Conservation (phyloP, 768 basidiomycete species). For the Tubosaeta sp. region DNA sequence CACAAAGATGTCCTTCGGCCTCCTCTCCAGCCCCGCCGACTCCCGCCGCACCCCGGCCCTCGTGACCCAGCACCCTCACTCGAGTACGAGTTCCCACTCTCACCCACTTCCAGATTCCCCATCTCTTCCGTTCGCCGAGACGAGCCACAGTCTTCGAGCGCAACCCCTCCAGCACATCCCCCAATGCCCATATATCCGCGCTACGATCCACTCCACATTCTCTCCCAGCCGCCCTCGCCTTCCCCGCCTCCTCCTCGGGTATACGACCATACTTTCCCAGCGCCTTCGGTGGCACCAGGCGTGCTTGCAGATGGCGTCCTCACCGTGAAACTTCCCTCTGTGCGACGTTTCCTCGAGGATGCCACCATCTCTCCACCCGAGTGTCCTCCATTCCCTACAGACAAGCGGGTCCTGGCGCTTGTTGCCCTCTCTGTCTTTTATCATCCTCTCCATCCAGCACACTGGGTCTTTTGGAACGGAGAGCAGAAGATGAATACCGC, state of each 20-base stretch:
- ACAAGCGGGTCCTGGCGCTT: conserved; percentile 45
- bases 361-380: conserved; percentile 36
- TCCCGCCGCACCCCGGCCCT: conserved; percentile 8
- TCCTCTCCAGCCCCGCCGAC: conserved; percentile 16
- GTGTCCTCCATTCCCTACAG: conserved; percentile 40
- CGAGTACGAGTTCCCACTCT: conserved; percentile 23
- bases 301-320: conserved; percentile 37
- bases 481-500: conserved; percentile 47
- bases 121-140: conserved; percentile 37
- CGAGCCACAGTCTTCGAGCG: conserved; percentile 18
- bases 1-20: conserved; percentile 9
- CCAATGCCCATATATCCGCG: conserved; percentile 27
- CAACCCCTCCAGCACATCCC: conserved; percentile 19
- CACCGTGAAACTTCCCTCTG: conserved; percentile 46
- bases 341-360: conserved; percentile 44
- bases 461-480: conserved; percentile 63
- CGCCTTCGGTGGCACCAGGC: conserved; percentile 31
- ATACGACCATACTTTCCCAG: conserved; percentile 19
- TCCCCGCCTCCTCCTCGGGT: conserved; percentile 18
- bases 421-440: conserved; percentile 60
- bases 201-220: conserved; percentile 31
- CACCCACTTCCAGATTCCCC: conserved; percentile 29
- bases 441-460: conserved; percentile 49
- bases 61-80: conserved; percentile 13
- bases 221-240: conserved; percentile 16